Evolutionary conservation across 768 basidiomycete genomes (phyloP).

Genomic region (Boletus reticulatus): DNA sequence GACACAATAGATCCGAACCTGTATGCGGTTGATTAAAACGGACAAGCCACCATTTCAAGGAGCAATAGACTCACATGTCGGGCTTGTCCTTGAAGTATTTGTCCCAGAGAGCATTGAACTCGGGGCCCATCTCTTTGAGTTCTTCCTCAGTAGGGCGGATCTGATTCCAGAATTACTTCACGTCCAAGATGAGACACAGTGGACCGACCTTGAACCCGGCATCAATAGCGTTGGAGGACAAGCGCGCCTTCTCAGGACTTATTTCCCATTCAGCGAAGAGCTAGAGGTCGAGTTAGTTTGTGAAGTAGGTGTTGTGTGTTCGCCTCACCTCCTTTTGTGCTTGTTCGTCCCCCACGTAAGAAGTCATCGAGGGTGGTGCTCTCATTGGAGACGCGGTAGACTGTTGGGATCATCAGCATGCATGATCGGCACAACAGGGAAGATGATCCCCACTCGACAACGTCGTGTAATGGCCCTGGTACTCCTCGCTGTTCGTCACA

Average conservation of each 20-base stretch:
- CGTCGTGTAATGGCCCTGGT: conserved; percentile 75
- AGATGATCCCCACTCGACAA: conserved; percentile 45
- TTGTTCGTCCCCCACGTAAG: conserved; percentile 62
- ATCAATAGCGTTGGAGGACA: conserved; percentile 71
- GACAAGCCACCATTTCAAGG: not conserved
- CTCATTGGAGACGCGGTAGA: conserved; percentile 68
- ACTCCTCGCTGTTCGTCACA: conserved; percentile 49
- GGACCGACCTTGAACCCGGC: conserved; percentile 63
- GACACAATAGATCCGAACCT: conserved; percentile 68
- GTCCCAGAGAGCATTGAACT: conserved; percentile 68
- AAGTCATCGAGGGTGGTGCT: conserved; percentile 64
- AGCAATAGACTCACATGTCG: conserved; percentile 50
- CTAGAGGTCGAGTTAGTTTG: conserved; percentile 21
- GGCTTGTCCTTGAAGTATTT: conserved; percentile 77
- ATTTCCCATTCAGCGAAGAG: conserved; percentile 64
- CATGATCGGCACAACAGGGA: not conserved
- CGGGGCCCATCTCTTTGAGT: conserved; percentile 76
- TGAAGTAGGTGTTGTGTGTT: too few species aligned
- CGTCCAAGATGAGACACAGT: not conserved
- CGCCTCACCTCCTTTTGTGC: conserved; percentile 48
- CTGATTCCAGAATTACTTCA: conserved; percentile 29
- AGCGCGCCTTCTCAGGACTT: conserved; percentile 63
- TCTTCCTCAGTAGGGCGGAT: conserved; percentile 69
- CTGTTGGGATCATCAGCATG: conserved; percentile 28
- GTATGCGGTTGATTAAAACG: not conserved